Evolutionary conservation across 164 flowering plant genomes (phyloP).

Genomic region (Santalum album): DNA sequence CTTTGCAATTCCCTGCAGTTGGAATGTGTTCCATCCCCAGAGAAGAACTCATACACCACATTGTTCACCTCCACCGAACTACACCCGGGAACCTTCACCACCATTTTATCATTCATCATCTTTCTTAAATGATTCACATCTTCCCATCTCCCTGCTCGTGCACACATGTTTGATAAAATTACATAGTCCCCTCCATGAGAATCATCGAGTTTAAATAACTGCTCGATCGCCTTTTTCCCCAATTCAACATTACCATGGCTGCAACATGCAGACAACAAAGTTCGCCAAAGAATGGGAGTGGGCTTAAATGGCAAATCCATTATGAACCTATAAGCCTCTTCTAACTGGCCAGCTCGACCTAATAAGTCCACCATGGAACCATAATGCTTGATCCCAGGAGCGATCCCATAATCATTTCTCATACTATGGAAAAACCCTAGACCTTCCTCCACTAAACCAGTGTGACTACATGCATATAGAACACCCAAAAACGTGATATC

Average conservation of each 20-base stretch:
- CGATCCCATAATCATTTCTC: conserved; percentile 35
- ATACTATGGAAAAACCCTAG: conserved; percentile 37
- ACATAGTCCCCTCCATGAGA: conserved; percentile 74
- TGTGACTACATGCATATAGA: conserved; percentile 57
- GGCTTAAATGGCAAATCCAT: conserved; percentile 44
- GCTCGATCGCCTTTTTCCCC: conserved; percentile 40
- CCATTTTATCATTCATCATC: conserved; percentile 54
- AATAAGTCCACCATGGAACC: conserved; percentile 73
- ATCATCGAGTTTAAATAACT: conserved; percentile 46
- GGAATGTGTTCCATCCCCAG: conserved; percentile 47
- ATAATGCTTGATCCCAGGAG: conserved; percentile 56
- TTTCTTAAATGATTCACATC: conserved; percentile 45
- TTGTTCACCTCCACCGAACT: conserved; percentile 64
- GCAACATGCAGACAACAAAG: conserved; percentile 56
- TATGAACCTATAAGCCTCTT: conserved; percentile 56
- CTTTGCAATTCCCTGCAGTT: conserved; percentile 28
- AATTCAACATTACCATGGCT: conserved; percentile 47
- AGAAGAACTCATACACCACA: conserved; percentile 63
- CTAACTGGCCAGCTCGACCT: conserved; percentile 49
- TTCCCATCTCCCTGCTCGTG: conserved; percentile 59
- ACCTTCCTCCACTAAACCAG: conserved; percentile 55
- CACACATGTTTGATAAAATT: conserved; percentile 58
- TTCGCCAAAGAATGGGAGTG: conserved; percentile 65
- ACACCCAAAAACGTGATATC: conserved; percentile 60
- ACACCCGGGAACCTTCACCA: conserved; percentile 59